phyloP scores from a whole-genome alignment of 2,329 filamentous ascomycete genomes.

The Verticillium albo-atrum region DNA sequence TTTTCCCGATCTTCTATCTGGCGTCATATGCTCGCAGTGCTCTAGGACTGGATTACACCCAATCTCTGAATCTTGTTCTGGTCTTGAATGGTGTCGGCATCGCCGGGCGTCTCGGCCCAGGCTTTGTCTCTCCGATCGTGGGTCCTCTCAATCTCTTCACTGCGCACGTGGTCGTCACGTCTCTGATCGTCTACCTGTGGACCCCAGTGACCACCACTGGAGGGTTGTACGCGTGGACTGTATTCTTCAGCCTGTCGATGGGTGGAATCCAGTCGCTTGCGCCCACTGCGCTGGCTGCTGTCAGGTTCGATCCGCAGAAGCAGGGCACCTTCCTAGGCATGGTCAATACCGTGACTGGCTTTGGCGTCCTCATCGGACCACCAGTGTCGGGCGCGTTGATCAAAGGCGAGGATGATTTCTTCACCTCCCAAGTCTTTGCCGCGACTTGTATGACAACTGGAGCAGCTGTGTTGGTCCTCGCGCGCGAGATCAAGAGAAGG shows the following conservation, averaged over 20 bases:
- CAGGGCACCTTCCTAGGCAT: background rate
- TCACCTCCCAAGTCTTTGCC: background rate
- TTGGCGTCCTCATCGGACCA: background rate
- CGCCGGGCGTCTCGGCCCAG: conserved; percentile 39
- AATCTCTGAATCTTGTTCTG: conserved; percentile 35
- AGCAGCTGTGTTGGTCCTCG: background rate
- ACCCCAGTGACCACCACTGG: background rate
- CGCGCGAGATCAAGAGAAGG: background rate
- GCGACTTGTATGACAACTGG: background rate
- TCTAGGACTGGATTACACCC: conserved; percentile 12
- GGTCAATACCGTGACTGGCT: background rate
- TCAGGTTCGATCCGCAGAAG: background rate
- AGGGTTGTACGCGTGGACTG: background rate
- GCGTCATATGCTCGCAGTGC: conserved; percentile 25
- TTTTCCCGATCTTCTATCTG: conserved; percentile 36
- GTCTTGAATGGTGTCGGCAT: conserved; percentile 41
- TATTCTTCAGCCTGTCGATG: background rate
- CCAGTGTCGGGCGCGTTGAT: background rate
- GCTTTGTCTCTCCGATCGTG: conserved; percentile 11
- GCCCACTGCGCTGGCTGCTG: background rate
- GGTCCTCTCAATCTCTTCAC: background rate
- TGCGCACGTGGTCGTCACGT: background rate
- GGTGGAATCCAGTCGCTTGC: background rate
- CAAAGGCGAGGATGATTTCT: background rate
- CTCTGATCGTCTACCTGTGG: background rate